These are phyloP conservation scores for Chlorella ohadii DNA, from an alignment of 139 green algal species.

Conservation along the genomic window DNA sequence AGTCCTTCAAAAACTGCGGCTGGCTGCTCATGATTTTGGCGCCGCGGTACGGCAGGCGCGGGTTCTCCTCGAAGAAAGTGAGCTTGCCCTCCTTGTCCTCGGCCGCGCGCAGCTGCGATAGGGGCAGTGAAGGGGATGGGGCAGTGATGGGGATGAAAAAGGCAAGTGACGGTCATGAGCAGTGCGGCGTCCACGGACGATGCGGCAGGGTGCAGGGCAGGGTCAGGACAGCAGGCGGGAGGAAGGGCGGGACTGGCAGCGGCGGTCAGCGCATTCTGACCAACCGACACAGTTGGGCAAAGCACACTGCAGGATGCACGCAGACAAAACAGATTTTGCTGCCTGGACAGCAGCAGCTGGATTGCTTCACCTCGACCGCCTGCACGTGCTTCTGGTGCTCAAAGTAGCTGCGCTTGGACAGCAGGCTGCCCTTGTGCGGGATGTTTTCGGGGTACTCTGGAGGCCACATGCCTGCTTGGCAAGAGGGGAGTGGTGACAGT, in stretches of 20 bases:
- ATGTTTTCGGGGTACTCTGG: slow-evolving; percentile 28
- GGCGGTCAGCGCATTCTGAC: too few relatives aligned
- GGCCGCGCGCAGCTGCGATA: slow-evolving; percentile 21
- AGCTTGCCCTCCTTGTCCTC: background rate
- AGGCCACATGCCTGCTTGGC: slow-evolving; percentile 37
- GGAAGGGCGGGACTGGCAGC: too few relatives aligned
- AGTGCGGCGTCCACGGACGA: too few relatives aligned
- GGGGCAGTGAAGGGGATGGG: background rate
- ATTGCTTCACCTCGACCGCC: slow-evolving; percentile 44
- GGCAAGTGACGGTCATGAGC: too few relatives aligned
- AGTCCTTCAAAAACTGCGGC: slow-evolving; percentile 29
- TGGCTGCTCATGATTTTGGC: slow-evolving; percentile 49
- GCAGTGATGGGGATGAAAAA: background rate
- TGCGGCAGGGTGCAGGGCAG: too few relatives aligned
- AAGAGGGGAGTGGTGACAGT: background rate
- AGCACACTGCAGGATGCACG: too few relatives aligned
- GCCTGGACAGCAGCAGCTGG: too few relatives aligned
- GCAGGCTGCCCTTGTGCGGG: background rate
- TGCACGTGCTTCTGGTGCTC: slow-evolving; percentile 43
- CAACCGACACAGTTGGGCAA: too few relatives aligned
- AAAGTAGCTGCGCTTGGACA: slow-evolving; percentile 35
- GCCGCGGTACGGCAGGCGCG: slow-evolving; percentile 16
- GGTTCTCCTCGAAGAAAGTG: slow-evolving; percentile 21
- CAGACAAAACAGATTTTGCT: too few relatives aligned
- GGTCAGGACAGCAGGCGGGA: too few relatives aligned